Conservation (phyloP, 768 basidiomycete genomes). For the Chalciporus chontae region DNA sequence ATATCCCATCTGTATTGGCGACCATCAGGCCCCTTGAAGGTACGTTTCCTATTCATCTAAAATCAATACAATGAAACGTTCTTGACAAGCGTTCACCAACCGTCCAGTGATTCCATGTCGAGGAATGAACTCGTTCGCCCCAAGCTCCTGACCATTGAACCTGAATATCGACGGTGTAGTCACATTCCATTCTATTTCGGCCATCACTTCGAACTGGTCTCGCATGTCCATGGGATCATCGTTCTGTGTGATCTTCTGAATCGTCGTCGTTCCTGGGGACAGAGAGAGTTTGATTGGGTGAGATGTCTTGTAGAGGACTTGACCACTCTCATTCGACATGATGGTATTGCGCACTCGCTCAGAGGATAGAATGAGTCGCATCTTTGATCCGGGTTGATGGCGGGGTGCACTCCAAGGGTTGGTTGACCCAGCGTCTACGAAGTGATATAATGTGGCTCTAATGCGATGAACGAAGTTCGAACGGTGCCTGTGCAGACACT, state of each 20-base stretch:
- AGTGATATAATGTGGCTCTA: too few relatives aligned
- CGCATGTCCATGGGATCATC: conserved; percentile 16
- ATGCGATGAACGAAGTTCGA: conserved; percentile 7
- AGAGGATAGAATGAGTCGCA: conserved; percentile 22
- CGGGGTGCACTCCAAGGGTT: too few relatives aligned
- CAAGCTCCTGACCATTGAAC: conserved; percentile 26
- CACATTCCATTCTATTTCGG: conserved; percentile 31
- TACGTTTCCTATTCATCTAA: too few relatives aligned
- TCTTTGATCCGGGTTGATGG: not conserved
- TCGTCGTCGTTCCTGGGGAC: conserved; percentile 4
- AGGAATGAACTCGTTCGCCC: conserved; percentile 20
- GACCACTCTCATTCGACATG: conserved; percentile 22
- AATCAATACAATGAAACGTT: too few relatives aligned
- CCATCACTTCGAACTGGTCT: conserved; percentile 29
- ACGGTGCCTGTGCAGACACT: too few relatives aligned
- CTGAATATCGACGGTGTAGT: conserved; percentile 26
- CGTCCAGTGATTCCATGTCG: conserved; percentile 13
- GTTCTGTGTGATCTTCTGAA: conserved; percentile 20
- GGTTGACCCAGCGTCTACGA: too few relatives aligned
- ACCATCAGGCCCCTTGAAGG: not conserved
- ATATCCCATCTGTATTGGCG: conserved; percentile 31
- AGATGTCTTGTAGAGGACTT: conserved; percentile 23
- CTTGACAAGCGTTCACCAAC: conserved; percentile 10
- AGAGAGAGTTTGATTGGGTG: conserved; percentile 6
- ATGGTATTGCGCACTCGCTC: conserved; percentile 13